phyloP scores from a whole-genome alignment of 1,284 basidiomycete genomes.

The Fomitopsis schrenkii region DNA sequence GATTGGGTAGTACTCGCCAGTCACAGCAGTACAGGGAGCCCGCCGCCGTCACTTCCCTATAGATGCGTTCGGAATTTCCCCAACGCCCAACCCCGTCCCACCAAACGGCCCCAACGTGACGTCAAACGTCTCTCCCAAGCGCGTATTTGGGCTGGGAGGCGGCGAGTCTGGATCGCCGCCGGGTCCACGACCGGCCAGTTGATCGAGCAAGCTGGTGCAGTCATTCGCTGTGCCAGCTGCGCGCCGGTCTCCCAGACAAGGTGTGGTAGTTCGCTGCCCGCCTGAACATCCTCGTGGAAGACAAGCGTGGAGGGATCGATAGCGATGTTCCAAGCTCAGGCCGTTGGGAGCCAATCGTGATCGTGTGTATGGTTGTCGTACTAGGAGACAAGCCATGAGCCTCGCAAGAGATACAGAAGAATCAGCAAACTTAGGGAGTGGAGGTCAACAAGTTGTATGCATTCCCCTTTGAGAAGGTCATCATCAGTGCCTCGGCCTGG shows the following conservation, averaged over 20 bases:
- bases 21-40: neutral
- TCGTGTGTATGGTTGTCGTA: slow-evolving; percentile 4
- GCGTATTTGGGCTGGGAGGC: neutral
- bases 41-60: neutral
- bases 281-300: slow-evolving; percentile 32
- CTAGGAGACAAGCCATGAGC: neutral
- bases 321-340: slow-evolving; percentile 45
- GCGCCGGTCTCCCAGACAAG: slow-evolving; percentile 52
- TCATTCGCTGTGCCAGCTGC: slow-evolving; percentile 44
- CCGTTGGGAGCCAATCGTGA: slow-evolving; percentile 27
- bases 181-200: slow-evolving; percentile 33
- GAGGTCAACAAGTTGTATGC: neutral
- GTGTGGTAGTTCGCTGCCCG: slow-evolving; percentile 39
- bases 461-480: no score
- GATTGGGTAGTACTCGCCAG: no score
- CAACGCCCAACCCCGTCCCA: slow-evolving; percentile 5
- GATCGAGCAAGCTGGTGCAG: slow-evolving; percentile 46
- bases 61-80: neutral
- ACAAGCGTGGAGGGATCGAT: slow-evolving; percentile 48
- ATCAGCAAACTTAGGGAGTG: slow-evolving; percentile 4
- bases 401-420: no score
- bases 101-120: slow-evolving; percentile 5
- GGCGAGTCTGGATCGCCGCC: slow-evolving; percentile 3
- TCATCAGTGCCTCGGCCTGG: no score
- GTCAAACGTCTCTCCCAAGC: neutral